Conservation (phyloP, 768 basidiomycete species). For the Pleurotus ostreatus region DNA sequence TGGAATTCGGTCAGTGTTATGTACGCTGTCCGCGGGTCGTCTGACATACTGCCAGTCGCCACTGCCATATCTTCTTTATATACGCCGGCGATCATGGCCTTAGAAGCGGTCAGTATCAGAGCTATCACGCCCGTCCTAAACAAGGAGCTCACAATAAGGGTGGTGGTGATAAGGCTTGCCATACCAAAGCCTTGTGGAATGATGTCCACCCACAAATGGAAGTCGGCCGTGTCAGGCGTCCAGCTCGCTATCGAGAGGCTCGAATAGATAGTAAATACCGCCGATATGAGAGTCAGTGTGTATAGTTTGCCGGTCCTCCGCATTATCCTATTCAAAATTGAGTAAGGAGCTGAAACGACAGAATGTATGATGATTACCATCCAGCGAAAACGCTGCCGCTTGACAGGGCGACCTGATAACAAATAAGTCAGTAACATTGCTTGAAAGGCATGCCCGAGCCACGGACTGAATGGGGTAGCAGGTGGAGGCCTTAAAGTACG, state of each 20-base stretch:
- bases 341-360: neutral
- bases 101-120: no score
- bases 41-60: constrained; percentile 79
- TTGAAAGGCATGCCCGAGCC: constrained; percentile 4
- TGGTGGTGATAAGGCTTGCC: constrained; percentile 82
- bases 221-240: constrained; percentile 53
- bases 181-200: constrained; percentile 82
- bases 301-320: constrained; percentile 84
- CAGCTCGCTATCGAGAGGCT: constrained; percentile 61
- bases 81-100: constrained; percentile 88
- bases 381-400: constrained; percentile 86
- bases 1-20: constrained; percentile 1
- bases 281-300: constrained; percentile 63
- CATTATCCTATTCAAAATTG: constrained; percentile 59
- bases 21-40: constrained; percentile 11
- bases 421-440: constrained; percentile 15
- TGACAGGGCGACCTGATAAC: constrained; percentile 66
- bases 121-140: neutral
- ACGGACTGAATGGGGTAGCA: constrained; percentile 86
- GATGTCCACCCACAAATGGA: constrained; percentile 75
- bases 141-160: constrained; percentile 60
- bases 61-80: constrained; percentile 80
- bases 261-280: constrained; percentile 55
- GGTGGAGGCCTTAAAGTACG: constrained; percentile 59
- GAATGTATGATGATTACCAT: constrained; percentile 45